Conservation (phyloP, 2,329 filamentous ascomycete genomes). For the Periglandula ipomoeae region DNA sequence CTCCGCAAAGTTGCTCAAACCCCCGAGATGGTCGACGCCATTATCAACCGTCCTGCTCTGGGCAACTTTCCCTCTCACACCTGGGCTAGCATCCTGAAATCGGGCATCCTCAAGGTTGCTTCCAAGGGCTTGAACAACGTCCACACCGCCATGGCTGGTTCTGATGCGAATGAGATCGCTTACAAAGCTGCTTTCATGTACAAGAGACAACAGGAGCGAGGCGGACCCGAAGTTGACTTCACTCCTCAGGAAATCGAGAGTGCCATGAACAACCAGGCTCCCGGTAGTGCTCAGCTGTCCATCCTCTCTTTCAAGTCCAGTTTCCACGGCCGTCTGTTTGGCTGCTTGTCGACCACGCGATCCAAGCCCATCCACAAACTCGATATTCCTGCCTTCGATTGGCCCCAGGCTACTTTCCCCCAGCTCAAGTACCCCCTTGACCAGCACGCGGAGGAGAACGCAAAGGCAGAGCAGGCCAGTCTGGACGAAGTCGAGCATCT, state of each 20-base stretch:
- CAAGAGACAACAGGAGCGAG: slow-evolving; percentile 71
- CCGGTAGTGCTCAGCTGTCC: slow-evolving; percentile 66
- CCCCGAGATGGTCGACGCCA: slow-evolving; percentile 67
- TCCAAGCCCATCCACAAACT: slow-evolving; percentile 93
- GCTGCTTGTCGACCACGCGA: slow-evolving; percentile 77
- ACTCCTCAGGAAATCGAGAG: slow-evolving; percentile 64
- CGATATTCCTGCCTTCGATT: slow-evolving; percentile 90
- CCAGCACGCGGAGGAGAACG: slow-evolving; percentile 70
- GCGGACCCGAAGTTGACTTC: slow-evolving; percentile 69
- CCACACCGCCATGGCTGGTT: slow-evolving; percentile 82
- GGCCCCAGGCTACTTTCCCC: slow-evolving; percentile 86
- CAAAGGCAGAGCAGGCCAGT: slow-evolving; percentile 69
- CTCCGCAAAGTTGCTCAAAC: slow-evolving; percentile 62
- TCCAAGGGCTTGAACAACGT: slow-evolving; percentile 80
- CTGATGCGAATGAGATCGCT: slow-evolving; percentile 87
- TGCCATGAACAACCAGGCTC: slow-evolving; percentile 71
- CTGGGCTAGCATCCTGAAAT: slow-evolving; percentile 72
- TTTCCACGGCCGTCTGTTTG: slow-evolving; percentile 88
- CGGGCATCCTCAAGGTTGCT: slow-evolving; percentile 71
- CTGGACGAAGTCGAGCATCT: slow-evolving; percentile 76
- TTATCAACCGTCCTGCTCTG: slow-evolving; percentile 83
- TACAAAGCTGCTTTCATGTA: slow-evolving; percentile 97
- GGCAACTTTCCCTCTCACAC: slow-evolving; percentile 85
- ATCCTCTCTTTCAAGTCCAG: slow-evolving; percentile 83
- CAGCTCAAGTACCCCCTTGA: slow-evolving; percentile 79